Base-by-base conservation (phyloP, 2,329 filamentous ascomycete genomes). In the Pseudogymnoascus sp. region DNA sequence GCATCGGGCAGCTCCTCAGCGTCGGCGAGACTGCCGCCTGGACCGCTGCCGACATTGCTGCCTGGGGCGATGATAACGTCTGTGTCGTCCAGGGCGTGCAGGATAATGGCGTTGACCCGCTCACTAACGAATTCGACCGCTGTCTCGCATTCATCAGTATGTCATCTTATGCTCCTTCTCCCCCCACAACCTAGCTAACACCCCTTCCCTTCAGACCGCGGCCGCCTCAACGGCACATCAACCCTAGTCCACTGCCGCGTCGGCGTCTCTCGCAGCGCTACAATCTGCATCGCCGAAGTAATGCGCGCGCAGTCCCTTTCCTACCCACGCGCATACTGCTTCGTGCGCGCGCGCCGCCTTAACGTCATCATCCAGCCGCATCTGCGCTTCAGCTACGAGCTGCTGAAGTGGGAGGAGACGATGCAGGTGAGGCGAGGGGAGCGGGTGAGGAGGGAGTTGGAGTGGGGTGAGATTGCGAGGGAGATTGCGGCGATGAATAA, bases 311-410 rank as follows among this genome's bases (percentile, higher is more conserved):
- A 91, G 69, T 82, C 85, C 21, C 78, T 97, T 67, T 95, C 91
- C 0, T 93, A 97, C 70, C 92, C 95, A 11, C 84, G 90, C 63
- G 95, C 95, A 64, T 99, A 99, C 76, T 97, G 95, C 75, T 97
- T 93, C 75, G 95, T 99, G 38, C 88, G 95, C 34, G 95, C 95
- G 18, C 85, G 95, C 62, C 84, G 95, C 65, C 80, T 99, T 59
- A 99, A 99, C 72, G 95, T 99, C 61, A 99, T 99, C 67, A 97
- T 99, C 67, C 95, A 99, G 75, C 95, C 95, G 11, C 93, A 99
- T 78, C 82, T 99, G 63, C 85, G 91, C 64, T 99, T 99, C 77
- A 89, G 90, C 68, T 96, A 97, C 72, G 95, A 99, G 77, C 83
- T 99, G 31, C 81, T 99, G 60, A 96, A 96, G 75, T 97, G 93